These are phyloP conservation scores for Passalora sequoiae DNA, from an alignment of 2,329 filamentous ascomycete genomes.

Conservation along the genomic window DNA sequence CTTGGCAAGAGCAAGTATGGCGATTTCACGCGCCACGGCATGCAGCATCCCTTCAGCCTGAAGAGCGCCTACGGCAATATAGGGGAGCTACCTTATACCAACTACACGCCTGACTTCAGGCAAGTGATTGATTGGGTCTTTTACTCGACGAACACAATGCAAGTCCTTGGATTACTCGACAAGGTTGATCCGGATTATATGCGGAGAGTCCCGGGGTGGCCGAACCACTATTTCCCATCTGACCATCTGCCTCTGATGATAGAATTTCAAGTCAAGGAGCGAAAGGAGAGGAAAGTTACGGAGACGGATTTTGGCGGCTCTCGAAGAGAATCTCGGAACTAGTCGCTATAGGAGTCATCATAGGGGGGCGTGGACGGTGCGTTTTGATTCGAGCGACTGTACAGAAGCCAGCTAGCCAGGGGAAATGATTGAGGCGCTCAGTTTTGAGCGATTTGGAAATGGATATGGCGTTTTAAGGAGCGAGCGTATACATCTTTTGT, in stretches of 20 bases:
- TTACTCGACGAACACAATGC: constrained; percentile 87
- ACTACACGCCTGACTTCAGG: constrained; percentile 90
- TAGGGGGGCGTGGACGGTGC: constrained; percentile 2
- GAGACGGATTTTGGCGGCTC: constrained; percentile 34
- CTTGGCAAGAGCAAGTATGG: constrained; percentile 79
- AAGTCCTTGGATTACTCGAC: constrained; percentile 77
- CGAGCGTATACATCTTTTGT: no score
- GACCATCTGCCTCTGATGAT: constrained; percentile 87
- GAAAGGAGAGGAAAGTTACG: constrained; percentile 58
- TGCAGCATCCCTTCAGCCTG: constrained; percentile 89
- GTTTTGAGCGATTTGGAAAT: no score
- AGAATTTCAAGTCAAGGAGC: constrained; percentile 81
- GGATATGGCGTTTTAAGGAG: no score
- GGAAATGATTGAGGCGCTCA: no score
- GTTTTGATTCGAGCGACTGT: no score
- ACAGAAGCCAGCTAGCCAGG: no score
- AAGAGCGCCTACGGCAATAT: constrained; percentile 84
- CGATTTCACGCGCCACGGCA: constrained; percentile 85
- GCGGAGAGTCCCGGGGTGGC: constrained; percentile 81
- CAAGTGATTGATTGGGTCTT: constrained; percentile 96
- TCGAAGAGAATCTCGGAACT: constrained; percentile 17
- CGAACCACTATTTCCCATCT: constrained; percentile 89
- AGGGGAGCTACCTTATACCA: constrained; percentile 86
- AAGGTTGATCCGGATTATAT: constrained; percentile 82
- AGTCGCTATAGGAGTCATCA: constrained; percentile 9